Base-by-base conservation (phyloP, 768 basidiomycete genomes). In the Lactarius psammicola region DNA sequence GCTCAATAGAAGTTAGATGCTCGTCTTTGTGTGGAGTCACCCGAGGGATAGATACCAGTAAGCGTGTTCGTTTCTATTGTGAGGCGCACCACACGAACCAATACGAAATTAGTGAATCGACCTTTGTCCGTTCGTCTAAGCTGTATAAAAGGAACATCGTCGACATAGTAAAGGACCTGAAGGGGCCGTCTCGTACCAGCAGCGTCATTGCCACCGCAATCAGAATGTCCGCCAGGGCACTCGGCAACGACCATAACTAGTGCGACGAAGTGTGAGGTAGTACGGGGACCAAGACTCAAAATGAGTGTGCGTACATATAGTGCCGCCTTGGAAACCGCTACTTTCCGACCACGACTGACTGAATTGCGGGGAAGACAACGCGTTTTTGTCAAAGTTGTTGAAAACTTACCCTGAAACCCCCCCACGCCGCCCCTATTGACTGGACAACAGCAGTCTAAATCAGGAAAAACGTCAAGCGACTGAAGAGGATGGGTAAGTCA, bases 31-130 rank as follows among this genome's bases (percentile, higher is more conserved):
- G 5, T 5, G 0, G 33, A 15, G 6, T 17, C 15, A 11, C 28
- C 20, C 11, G 2, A 26, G 9, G 28, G 31, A 62, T 67, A 4
- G 60, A 58, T 10, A 67, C 68, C 23, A 57, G 70, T 23, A 54
- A 70, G 63, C 4, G 61, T 28, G 54, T 71, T 72, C 7, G 72
- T 72, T 56, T 73, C 71, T 30, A 73, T 58, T 11, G 70, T 71
- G 20, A 73, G 31, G 9, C 70, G 70, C 3, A 73, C 68, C 6
- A 73, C 49, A 15, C 49, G 49, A 51, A 51, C 17, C 26, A 51
- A 26, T 4, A 51, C 49, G 26, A 51, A 28, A 17, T 6, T 20
- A 20, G 34, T 51, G 51, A 18, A 28, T 18, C 40, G 30, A 31
- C 36, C 18, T 26, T 63, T 69, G 42, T n/a, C 2, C 31, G 55